These are phyloP conservation scores for Trichosporon faecale DNA, from an alignment of 1,284 basidiomycete genomes.

Conservation along the genomic window DNA sequence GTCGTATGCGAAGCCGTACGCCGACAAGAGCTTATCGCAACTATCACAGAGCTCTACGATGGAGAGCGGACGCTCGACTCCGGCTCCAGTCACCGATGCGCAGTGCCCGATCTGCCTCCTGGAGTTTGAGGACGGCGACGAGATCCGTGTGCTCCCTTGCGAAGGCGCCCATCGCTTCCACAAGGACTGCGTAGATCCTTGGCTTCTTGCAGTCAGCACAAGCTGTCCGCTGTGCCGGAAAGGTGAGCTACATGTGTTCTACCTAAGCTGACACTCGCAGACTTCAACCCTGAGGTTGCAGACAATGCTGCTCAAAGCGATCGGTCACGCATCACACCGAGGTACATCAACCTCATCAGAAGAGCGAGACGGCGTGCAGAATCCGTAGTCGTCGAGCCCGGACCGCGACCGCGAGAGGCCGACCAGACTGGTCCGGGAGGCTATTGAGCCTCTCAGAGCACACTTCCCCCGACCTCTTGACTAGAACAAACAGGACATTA, in stretches of 20 bases:
- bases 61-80: constrained; percentile 14
- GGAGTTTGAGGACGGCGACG: constrained; percentile 88
- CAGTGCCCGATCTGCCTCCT: constrained; percentile 91
- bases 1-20: background rate
- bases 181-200: constrained; percentile 56
- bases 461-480: background rate
- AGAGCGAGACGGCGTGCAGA: constrained; percentile 31
- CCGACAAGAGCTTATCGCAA: background rate
- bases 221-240: constrained; percentile 88
- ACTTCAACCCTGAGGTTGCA: constrained; percentile 43
- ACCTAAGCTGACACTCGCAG: constrained; percentile 28
- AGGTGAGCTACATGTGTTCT: constrained; percentile 56
- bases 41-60: constrained; percentile 4
- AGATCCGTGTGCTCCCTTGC: constrained; percentile 81
- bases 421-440: constrained; percentile 43
- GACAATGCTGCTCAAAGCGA: constrained; percentile 10
- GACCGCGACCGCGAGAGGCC: constrained; percentile 37
- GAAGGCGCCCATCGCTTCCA: constrained; percentile 86
- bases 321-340: constrained; percentile 26
- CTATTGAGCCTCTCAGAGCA: constrained; percentile 20
- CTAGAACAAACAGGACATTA: background rate
- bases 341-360: constrained; percentile 49
- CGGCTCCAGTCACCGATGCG: constrained; percentile 54
- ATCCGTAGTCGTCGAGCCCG: constrained; percentile 10
- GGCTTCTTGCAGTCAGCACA: constrained; percentile 75